These are phyloP conservation scores for Beauveria bassiana DNA, from an alignment of 2,329 filamentous ascomycete species.

Conservation along the genomic window DNA sequence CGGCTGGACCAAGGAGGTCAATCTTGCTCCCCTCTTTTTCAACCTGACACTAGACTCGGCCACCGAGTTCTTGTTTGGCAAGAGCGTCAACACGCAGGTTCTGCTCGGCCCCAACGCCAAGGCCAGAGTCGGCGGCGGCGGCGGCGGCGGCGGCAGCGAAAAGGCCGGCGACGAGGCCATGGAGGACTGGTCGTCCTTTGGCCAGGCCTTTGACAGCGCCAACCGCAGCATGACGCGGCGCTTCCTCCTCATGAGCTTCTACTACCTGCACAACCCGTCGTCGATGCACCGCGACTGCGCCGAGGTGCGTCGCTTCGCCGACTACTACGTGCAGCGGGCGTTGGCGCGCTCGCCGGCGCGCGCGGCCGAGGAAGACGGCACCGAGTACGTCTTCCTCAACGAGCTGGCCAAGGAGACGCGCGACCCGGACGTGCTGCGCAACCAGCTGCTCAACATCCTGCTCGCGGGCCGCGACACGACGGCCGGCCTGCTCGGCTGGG, in stretches of 20 bases:
- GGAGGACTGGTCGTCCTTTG: conserved; percentile 5
- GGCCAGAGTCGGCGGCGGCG: no score
- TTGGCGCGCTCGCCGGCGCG: neutral
- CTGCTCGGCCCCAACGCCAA: conserved; percentile 7
- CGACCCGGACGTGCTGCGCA: conserved; percentile 13
- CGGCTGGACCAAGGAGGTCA: conserved; percentile 18
- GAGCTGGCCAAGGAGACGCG: conserved; percentile 14
- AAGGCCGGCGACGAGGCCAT: neutral
- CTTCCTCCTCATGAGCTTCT: neutral
- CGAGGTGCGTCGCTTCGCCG: conserved; percentile 1
- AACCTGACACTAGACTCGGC: conserved; percentile 36
- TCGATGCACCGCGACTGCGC: neutral
- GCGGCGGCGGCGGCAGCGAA: neutral
- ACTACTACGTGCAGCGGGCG: conserved; percentile 7
- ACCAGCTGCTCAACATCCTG: conserved; percentile 15
- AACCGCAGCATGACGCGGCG: neutral
- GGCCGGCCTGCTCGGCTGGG: conserved; percentile 17
- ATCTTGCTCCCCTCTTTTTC: conserved; percentile 38
- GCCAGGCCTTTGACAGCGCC: neutral
- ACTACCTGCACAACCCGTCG: neutral
- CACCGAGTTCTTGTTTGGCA: conserved; percentile 51
- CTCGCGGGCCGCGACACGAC: conserved; percentile 19
- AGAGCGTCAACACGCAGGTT: conserved; percentile 34
- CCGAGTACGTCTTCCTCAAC: conserved; percentile 14
- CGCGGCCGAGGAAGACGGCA: neutral